These are phyloP conservation scores for Pseudocercospora eumusae DNA, from an alignment of 2,329 filamentous ascomycete genomes.

Conservation along the genomic window DNA sequence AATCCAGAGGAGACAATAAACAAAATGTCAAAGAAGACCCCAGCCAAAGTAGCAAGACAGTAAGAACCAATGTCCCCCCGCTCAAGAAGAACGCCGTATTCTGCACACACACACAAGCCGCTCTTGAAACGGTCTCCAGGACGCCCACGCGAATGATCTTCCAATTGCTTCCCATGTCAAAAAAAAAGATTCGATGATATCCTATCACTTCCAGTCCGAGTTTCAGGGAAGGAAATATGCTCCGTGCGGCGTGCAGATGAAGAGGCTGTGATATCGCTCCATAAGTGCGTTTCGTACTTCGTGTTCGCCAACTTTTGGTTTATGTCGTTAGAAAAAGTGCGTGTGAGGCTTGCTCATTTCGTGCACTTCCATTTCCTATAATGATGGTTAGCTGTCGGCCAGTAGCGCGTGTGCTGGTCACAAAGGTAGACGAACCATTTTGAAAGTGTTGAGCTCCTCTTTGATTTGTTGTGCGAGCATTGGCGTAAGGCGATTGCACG, in stretches of 20 bases:
- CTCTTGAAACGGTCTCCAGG: conserved; percentile 2
- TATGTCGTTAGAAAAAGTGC: conserved; percentile 86
- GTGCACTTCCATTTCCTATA: conserved; percentile 98
- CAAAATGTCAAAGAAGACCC: conserved; percentile 21
- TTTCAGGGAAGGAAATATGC: conserved; percentile 15
- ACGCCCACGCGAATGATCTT: conserved; percentile 15
- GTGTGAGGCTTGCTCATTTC: conserved; percentile 99
- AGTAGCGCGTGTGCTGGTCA: background rate
- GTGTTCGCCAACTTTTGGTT: conserved; percentile 23
- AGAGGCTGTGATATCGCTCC: conserved; percentile 23
- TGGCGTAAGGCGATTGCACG: conserved; percentile 94
- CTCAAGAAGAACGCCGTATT: conserved; percentile 14
- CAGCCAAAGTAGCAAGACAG: conserved; percentile 10
- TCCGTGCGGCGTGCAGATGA: conserved; percentile 17
- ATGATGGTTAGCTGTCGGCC: conserved; percentile 46
- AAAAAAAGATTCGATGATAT: conserved; percentile 28
- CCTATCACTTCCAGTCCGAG: conserved; percentile 19
- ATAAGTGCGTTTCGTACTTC: conserved; percentile 24
- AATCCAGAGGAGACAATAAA: conserved; percentile 29
- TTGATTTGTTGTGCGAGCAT: conserved; percentile 99
- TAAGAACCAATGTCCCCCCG: conserved; percentile 12
- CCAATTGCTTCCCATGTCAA: conserved; percentile 22
- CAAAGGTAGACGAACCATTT: conserved; percentile 72
- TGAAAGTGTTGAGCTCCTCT: conserved; percentile 98
- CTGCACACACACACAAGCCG: conserved; percentile 9